Evolutionary conservation across 2,329 filamentous ascomycete genomes (phyloP), one percentile per base, ranked within the genome.

Genomic region (Trichoderma gracile): DNA sequence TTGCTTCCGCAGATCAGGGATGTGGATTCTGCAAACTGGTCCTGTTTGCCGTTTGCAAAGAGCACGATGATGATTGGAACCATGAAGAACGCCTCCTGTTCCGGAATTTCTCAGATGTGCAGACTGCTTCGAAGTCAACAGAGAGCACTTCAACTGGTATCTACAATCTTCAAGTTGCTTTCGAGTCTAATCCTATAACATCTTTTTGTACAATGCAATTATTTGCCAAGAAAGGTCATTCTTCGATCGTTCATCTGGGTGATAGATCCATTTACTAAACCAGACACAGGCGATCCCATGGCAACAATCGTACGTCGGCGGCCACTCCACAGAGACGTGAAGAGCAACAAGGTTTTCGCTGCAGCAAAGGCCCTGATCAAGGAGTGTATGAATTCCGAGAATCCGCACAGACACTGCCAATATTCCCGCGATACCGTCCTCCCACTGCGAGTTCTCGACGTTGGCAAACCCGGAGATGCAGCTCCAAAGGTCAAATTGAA

Each of bases 361-460:
- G 46, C 33, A 4, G 57, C 57, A 30, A 40, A 14, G 21, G 38
- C 33, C 15, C 33, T 60, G 19, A 40, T 60, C 7, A 19, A 60
- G 33, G 10, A 17, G 4, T 60, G 57, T 3, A 60, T 50, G 46
- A 19, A 50, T 17, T 33, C 46, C 12, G 49, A 40, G 7, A 50
- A 42, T 3, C 57, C 57, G 7, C 57, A 60, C 12, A 60, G 21
- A 5, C 33, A 60, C 27, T 60, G 57, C 46, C 57, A 42, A 33
- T 60, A 50, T n/a, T 60, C 57, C 1, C 46, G 57, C 19, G 57
- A 60, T 10, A 60, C 21, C 1, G 57, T 60, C 5, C 57, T 60
- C 19, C 57, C 57, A 3, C 23, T 50, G 1, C 46, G 57, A 27
- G 57, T 60, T 30, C 57, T 60, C 25, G 57, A 60, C 8, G 46